Base-by-base conservation (phyloP, 2,329 filamentous ascomycete genomes). In the Talaromyces funiculosus region DNA sequence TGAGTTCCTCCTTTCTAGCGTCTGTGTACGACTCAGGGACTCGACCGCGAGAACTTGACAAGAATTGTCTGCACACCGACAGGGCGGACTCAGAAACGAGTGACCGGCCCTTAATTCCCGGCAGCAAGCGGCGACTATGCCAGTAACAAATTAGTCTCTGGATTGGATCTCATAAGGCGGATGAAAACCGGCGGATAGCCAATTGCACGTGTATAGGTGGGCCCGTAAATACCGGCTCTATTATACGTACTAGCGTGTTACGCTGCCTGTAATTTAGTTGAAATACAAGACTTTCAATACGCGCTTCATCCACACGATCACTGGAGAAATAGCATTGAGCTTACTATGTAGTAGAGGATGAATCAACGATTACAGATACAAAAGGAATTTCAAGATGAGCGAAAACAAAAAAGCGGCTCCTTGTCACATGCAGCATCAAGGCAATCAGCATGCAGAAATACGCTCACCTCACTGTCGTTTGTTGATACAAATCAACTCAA, bases 41-140 rank as follows among this genome's bases (percentile, higher is more conserved):
- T 29, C 16, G 24, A 18, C 24, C 16, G n/a, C 24, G n/a, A 40
- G n/a, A 9, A 33, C 3, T 20, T 8, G 12, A 16, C 6, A 24
- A 16, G 29, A 9, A 29, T 16, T 29, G 14, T 8, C 12, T 33
- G 12, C 8, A 33, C 2, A 33, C 29, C 6, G 29, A 35, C 49
- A 53, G 20, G 49, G 22, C 29, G 24, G 43, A 47, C 43, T 24
- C 14, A 47, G 24, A 24, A 14, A 10, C 16, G 31, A 51, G 10
- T 18, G n/a, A 29, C 45, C 29, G 31, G 31, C 24, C 2, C 33
- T 37, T 38, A 14, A 38, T 57, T 20, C 33, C 31, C 51, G 51
- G 51, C 51, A 54, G 33, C 31, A 24, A 35, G 40, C 55, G 55
- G 55, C 38, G 42, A 57, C 55, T 49, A 57, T 47, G 20, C 42